A percentile compares a stretch with the other conserved stretches of the same genome.
These are phyloP conservation scores for Elaeis guineensis DNA, from an alignment of 176 grass and related monocot genomes.

Conservation along the genomic window DNA sequence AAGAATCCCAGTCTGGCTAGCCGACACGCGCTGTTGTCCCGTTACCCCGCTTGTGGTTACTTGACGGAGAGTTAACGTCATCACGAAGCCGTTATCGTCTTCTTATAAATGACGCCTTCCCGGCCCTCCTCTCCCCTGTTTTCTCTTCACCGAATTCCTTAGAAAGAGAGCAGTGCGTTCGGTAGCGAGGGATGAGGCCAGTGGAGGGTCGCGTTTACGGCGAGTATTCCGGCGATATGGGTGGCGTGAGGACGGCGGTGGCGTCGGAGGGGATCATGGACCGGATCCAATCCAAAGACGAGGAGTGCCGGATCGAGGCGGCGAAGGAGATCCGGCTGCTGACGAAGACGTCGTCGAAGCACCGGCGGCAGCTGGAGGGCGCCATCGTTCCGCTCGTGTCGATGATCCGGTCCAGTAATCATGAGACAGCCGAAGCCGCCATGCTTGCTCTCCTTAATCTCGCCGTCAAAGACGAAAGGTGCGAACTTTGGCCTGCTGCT, in stretches of 20 bases:
- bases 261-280: constrained; percentile 23
- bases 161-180: background rate
- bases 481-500: background rate
- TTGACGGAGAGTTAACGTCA: background rate
- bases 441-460: constrained; percentile 38
- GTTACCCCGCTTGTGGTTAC: no score
- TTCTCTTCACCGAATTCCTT: constrained; percentile 13
- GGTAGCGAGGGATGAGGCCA: constrained; percentile 12
- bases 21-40: constrained; percentile 24
- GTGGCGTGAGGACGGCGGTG: background rate
- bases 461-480: constrained; percentile 40
- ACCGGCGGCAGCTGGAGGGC: constrained; percentile 20
- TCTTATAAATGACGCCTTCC: background rate
- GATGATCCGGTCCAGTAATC: constrained; percentile 19
- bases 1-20: background rate
- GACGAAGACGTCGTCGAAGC: constrained; percentile 29
- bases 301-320: constrained; percentile 25
- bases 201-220: constrained; percentile 3
- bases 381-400: constrained; percentile 28
- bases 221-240: background rate
- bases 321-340: constrained; percentile 33
- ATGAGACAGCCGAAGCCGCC: constrained; percentile 16
- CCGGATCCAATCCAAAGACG: constrained; percentile 18
- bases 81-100: background rate
- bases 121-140: background rate